Base-by-base conservation (phyloP, 192 early-diverging fungal species). In the Coemansia sp. region DNA sequence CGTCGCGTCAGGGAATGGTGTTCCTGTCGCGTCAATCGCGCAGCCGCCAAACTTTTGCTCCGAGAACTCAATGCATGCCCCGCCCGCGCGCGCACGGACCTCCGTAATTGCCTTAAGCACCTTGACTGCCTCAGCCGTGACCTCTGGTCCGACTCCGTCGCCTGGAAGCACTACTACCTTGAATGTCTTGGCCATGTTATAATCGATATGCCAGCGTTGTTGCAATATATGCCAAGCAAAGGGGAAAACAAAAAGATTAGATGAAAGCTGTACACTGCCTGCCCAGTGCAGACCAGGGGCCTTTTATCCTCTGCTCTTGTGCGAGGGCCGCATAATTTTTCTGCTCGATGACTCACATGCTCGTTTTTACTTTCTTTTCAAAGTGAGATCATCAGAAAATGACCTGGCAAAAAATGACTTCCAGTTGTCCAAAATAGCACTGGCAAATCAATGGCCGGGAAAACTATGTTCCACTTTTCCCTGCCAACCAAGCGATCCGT, bases 121-220 rank as follows among this genome's bases (percentile, higher is more conserved):
- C 65, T 91, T 92, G 76, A 89, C 81, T 37, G 93, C 97, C 72
- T 99, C 92, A 17, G 84, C 86, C 54, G 92, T 89, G 44, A 97
- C 91, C 72, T 99, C 97, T 28, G 97, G 97, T 34, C 97, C 97
- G 58, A 96, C 88, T 58, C 96, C 95, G 73, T 99, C 97, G 60
- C 96, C 96, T 63, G 91, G 88, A 53, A 95, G 83, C 44, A 94
- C 84, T 20, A 93, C 88, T 55, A 92, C 84, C 54, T 84, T 84
- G 66, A 67, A 77, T 37, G 75, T 59, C 55, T 75, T 76, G 34
- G 79, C 52, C 77, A 80, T 80, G 24, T 49, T 53, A 40, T 28
- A 28, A 56, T 10, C 26, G 10, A 50, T 28, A 3, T 5, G 46
- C 42, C 42, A 9, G 31, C 56, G 40, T 28, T 48, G 2, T n/a